These are phyloP conservation scores for Backusella luteola DNA, from an alignment of 192 early-diverging fungal genomes.

Conservation along the genomic window DNA sequence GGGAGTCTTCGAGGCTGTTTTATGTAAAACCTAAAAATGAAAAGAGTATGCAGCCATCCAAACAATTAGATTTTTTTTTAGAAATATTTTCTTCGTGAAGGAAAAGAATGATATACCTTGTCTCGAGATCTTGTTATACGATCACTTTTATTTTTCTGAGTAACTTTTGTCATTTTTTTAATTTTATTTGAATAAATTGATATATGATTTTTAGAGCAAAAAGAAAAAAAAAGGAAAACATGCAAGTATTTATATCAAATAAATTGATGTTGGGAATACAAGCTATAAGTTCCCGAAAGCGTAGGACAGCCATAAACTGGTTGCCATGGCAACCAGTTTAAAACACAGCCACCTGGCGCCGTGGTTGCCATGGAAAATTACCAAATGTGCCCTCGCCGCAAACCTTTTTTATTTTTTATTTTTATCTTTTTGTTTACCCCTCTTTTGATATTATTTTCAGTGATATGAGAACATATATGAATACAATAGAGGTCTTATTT, in stretches of 20 bases:
- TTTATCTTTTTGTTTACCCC: neutral
- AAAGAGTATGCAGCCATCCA: neutral
- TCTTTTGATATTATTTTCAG: neutral
- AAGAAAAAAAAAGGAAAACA: neutral
- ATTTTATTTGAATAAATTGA: neutral
- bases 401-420: neutral
- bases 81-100: neutral
- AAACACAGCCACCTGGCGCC: neutral
- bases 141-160: neutral
- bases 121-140: neutral
- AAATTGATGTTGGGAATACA: neutral
- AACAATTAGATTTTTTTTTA: neutral
- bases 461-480: neutral
- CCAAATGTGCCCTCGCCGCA: too few species aligned
- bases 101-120: neutral
- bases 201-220: neutral
- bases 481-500: neutral
- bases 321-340: constrained; percentile 12
- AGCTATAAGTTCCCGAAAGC: neutral
- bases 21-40: neutral
- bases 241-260: neutral
- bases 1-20: neutral
- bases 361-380: too few species aligned
- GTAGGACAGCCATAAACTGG: neutral
- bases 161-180: constrained; percentile 6